Base-by-base conservation (phyloP, 2,329 filamentous ascomycete species). In the Blastomyces gilchristii region DNA sequence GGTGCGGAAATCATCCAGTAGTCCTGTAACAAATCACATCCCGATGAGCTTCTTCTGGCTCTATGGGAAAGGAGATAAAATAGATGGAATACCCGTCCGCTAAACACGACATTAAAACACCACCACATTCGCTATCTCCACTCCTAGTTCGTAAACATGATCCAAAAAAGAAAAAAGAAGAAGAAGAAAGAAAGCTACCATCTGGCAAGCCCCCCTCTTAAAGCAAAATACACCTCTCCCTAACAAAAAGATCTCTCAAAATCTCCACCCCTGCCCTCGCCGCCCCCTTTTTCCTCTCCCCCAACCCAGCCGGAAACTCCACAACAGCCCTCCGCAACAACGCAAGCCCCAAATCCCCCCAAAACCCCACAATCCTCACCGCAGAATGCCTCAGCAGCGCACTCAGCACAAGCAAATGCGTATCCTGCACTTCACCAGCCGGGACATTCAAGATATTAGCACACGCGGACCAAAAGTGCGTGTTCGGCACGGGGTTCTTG, bases 381-480 rank as follows among this genome's bases (percentile, higher is more conserved):
- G 90, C 87, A 65, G 88, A 88, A 31, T 87, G 84, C 62, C 88
- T 82, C 39, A 93, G 83, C 82, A 93, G 86, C 8, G 85, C 80
- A 64, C 86, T 84, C 50, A 93, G 78, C 1, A 92, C 84, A 5
- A 87, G 81, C 65, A 86, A 84, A 67, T 92, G 89, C 0, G 88
- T 91, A 65, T 87, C 84, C n/a, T 86, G 88, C 11, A 88, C 82
- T 67, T 89, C 82, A 11, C 77, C 74, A 0, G 85, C 71, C 0
- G 90, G 87, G 0, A 90, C 88, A 72, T 91, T 91, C 71, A 92
- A 78, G 47, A 97, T 89, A 53, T 81, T 81, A 0, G 90, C 85
- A 63, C 97, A 78, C 0, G 88, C 82, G 47, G 80, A 82, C 94
- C 94, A 99, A 79, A 94, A 97, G 63, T 92, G 82, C 0, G 81